Percentiles rank a stretch among this genome's conserved stretches.
Evolutionary conservation across 768 basidiomycete genomes (phyloP).

Genomic region (Podaxis carcinomalis): DNA sequence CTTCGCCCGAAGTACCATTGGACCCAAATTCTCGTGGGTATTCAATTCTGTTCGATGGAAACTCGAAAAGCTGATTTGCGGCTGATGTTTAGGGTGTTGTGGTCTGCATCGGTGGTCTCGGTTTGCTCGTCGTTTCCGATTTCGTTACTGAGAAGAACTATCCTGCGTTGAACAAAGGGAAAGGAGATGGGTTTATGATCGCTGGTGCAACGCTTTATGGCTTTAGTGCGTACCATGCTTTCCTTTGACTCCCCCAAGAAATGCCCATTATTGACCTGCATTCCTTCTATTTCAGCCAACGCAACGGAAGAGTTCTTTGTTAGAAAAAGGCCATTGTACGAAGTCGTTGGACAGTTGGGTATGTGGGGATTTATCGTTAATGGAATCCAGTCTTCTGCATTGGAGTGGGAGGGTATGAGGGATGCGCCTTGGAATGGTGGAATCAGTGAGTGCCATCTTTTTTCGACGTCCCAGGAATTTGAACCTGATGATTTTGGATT

Average conservation of each 20-base stretch:
- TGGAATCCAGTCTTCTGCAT: constrained; percentile 68
- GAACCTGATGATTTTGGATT: constrained; percentile 3
- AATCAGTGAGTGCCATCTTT: constrained; percentile 44
- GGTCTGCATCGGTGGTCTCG: constrained; percentile 73
- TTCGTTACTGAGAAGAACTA: constrained; percentile 75
- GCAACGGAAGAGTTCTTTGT: constrained; percentile 89
- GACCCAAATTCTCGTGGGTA: constrained; percentile 71
- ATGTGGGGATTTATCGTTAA: constrained; percentile 83
- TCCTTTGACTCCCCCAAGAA: not conserved
- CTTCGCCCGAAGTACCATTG: constrained; percentile 78
- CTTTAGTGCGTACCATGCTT: constrained; percentile 53
- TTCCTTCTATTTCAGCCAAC: constrained; percentile 48
- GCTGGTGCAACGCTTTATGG: constrained; percentile 83
- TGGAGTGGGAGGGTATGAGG: constrained; percentile 69
- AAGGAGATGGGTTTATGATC: constrained; percentile 86
- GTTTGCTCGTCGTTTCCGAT: constrained; percentile 76
- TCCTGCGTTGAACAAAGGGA: constrained; percentile 57
- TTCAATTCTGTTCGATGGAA: not conserved
- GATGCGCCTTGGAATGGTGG: constrained; percentile 67
- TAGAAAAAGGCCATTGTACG: constrained; percentile 73
- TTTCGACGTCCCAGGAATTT: not conserved
- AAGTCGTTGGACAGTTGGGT: constrained; percentile 84
- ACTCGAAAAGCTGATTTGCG: not conserved
- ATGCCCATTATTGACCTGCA: not conserved
- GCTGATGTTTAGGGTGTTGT: constrained; percentile 51